A percentile compares a stretch with the other conserved stretches of the same genome.
phyloP scores from a whole-genome alignment of 768 basidiomycete genomes.

The Rhodotorula babjevae region DNA sequence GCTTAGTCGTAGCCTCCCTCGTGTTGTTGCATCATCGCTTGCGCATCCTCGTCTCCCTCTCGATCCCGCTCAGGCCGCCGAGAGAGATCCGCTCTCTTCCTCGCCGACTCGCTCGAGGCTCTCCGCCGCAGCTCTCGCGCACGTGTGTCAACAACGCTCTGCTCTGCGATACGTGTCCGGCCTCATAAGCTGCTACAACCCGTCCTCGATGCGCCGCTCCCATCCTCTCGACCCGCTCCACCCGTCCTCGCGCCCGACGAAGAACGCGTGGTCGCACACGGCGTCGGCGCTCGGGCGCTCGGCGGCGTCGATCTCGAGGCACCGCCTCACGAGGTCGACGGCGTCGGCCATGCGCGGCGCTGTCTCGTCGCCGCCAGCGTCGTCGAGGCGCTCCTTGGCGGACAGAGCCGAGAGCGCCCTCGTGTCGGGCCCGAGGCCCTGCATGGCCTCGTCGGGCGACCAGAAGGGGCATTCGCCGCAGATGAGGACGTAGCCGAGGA shows the following conservation, averaged over 20 bases:
- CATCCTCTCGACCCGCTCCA: constrained; percentile 53
- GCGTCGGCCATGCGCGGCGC: constrained; percentile 62
- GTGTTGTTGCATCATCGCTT: no score
- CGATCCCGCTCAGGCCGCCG: no score
- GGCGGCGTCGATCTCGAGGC: constrained; percentile 70
- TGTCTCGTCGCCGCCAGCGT: no score
- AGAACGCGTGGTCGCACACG: constrained; percentile 72
- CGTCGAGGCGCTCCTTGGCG: constrained; percentile 57
- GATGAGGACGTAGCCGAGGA: constrained; percentile 90
- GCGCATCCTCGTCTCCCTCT: no score
- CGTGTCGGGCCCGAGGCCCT: constrained; percentile 32
- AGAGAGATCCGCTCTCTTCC: no score
- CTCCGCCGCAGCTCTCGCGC: no score
- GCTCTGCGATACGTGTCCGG: no score
- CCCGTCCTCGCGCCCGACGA: constrained; percentile 64
- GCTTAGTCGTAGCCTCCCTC: no score
- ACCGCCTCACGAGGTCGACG: constrained; percentile 72
- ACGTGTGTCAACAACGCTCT: no score
- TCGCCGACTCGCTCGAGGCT: no score
- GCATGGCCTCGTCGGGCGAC: constrained; percentile 76
- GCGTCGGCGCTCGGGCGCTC: constrained; percentile 81
- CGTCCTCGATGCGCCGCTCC: not conserved
- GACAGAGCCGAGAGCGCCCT: constrained; percentile 38
- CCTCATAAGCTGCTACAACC: no score
- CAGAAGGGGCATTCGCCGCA: constrained; percentile 81